phyloP scores from a whole-genome alignment of 2,329 filamentous ascomycete species.

The Daldinia eschscholtzii region DNA sequence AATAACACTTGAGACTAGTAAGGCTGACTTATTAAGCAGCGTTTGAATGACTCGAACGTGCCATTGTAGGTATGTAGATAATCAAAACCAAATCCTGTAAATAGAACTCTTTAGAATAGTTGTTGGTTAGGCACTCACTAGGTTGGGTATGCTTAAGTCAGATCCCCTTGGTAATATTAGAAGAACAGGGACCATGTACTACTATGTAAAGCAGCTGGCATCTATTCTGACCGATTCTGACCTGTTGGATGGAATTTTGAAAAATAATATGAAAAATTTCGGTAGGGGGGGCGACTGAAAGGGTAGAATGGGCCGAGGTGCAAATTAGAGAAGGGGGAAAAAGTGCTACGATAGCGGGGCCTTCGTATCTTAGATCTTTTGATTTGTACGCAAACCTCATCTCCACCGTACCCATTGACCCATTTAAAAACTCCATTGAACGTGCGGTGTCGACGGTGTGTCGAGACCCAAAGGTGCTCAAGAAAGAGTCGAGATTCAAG shows the following conservation, averaged over 20 bases:
- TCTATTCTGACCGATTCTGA: background rate
- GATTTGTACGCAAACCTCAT: slow-evolving; percentile 1
- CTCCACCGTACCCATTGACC: slow-evolving; percentile 15
- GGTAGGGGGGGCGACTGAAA: slow-evolving; percentile 18
- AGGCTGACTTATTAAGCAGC: slow-evolving; percentile 29
- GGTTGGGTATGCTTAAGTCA: background rate
- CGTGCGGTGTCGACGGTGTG: slow-evolving; percentile 1
- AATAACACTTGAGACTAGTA: slow-evolving; percentile 13
- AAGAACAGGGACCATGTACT: background rate
- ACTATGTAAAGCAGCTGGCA: background rate
- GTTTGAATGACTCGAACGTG: slow-evolving; percentile 19
- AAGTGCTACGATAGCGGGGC: slow-evolving; percentile 29
- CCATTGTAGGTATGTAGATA: background rate
- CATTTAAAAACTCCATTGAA: slow-evolving; percentile 7
- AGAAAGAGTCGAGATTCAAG: slow-evolving; percentile 30
- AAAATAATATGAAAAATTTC: slow-evolving; percentile 28
- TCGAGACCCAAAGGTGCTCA: slow-evolving; percentile 8
- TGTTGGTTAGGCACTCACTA: background rate
- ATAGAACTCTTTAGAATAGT: background rate
- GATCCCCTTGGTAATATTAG: slow-evolving; percentile 5
- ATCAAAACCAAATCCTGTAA: background rate
- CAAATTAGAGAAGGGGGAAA: slow-evolving; percentile 26
- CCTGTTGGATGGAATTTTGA: background rate
- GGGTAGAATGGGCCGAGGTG: slow-evolving; percentile 36
- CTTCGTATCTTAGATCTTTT: slow-evolving; percentile 38